A percentile compares a stretch with the other conserved stretches of the same genome.
phyloP scores from a whole-genome alignment of 169 alveolate genomes.

The Amoebophrya sp. region DNA sequence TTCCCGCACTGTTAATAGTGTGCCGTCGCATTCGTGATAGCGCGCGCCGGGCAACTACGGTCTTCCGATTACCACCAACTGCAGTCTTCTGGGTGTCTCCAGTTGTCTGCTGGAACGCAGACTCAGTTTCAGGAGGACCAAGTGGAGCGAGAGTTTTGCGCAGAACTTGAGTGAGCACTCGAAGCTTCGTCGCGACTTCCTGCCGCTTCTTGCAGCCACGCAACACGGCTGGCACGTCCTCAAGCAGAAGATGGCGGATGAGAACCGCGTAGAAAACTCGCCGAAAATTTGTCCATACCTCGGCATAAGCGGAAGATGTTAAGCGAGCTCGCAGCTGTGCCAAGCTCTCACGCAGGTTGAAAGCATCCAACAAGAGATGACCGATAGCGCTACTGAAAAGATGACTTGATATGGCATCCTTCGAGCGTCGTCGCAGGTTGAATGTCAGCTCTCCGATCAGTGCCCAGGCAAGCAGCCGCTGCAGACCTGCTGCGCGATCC shows the following conservation, averaged over 20 bases:
- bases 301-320: neutral
- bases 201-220: neutral
- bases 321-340: neutral
- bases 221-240: neutral
- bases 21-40: too few species aligned
- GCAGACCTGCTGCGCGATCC: neutral
- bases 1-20: too few species aligned
- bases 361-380: neutral
- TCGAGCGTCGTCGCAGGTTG: neutral
- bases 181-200: neutral
- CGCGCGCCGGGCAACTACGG: too few species aligned
- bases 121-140: too few species aligned
- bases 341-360: neutral
- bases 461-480: neutral
- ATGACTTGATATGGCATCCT: neutral
- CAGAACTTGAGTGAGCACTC: too few species aligned
- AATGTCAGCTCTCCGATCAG: neutral
- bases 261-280: neutral
- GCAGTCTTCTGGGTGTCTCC: too few species aligned
- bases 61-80: too few species aligned
- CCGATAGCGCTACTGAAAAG: neutral
- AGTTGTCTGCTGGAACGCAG: too few species aligned
- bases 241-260: neutral
- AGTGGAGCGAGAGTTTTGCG: too few species aligned
- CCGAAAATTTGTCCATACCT: neutral